Base-by-base conservation (phyloP, 2,329 filamentous ascomycete species). In the Eutypa lata region DNA sequence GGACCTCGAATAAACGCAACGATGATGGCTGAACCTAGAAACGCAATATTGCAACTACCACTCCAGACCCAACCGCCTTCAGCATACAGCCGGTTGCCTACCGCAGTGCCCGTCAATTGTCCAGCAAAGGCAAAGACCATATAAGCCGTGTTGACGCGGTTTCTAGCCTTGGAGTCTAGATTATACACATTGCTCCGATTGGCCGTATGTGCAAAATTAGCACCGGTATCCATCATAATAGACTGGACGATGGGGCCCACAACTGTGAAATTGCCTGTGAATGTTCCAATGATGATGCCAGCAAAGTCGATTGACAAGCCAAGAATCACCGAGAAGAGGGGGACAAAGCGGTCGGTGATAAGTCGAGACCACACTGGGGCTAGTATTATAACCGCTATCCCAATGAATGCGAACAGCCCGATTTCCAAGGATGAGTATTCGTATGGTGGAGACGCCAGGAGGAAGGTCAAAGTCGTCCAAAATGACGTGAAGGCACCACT, bases 401-500 rank as follows among this genome's bases (percentile, higher is more conserved):
- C 90, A 49, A 92, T 89, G 3, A 95, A 74, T 0, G 88, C 88
- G 66, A 94, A 94, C 4, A 94, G 76, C 0, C 90, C 89, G 48
- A 94, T 91, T 3, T 79, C 76, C 0, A 90, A 67, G 0, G 87
- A 83, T 0, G 77, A 72, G 65, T 88, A 92, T 50, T 78, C 68
- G 64, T 90, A 95, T 0, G 89, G 89, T 2, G 79, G 71, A 0
- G 80, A 85, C 0, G 88, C 82, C 18, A 95, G 80, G 5, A 94
- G 77, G 65, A 95, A 95, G 0, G 89, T 93, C 37, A 94, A 69
- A 0, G 89, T 93, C 0, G 86, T 89, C 86, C 86, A 89, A 73
- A 85, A 69, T 2, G 62, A 67, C 2, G 86, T 89, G 66, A 89
- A 89, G 1, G 80, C 82, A 0, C 79, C 76, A 7, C 78, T 77